phyloP scores from a whole-genome alignment of 2,329 filamentous ascomycete genomes.

The Paracoccidioides brasiliensis region DNA sequence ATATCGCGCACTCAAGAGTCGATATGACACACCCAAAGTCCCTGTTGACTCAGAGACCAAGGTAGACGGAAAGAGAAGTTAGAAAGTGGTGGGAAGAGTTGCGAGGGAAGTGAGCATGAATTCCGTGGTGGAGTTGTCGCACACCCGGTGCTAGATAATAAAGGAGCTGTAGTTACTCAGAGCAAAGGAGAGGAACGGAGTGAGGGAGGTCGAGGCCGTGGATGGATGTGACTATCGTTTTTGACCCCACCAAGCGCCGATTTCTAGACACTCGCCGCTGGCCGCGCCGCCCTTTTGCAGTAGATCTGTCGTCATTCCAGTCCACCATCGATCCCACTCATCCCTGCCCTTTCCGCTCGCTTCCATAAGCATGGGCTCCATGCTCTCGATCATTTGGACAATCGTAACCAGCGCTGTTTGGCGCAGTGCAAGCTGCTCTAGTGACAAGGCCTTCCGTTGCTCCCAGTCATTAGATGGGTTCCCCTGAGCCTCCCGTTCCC shows the following conservation, averaged over 20 bases:
- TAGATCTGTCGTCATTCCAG: conserved; percentile 73
- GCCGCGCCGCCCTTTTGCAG: conserved; percentile 64
- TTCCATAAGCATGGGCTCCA: conserved; percentile 72
- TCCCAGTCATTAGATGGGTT: conserved; percentile 18
- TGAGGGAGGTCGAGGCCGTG: neutral
- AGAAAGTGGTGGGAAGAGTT: neutral
- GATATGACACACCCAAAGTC: conserved; percentile 47
- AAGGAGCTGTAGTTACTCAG: neutral
- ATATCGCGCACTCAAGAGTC: conserved; percentile 71
- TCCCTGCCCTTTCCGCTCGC: conserved; percentile 76
- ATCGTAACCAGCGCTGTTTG: conserved; percentile 70
- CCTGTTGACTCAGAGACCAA: conserved; percentile 10
- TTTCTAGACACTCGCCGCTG: conserved; percentile 70
- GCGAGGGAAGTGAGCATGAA: neutral
- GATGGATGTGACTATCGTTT: conserved; percentile 32
- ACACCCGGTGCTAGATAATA: neutral
- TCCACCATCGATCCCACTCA: conserved; percentile 85
- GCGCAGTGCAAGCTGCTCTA: conserved; percentile 59
- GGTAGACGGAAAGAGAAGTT: conserved; percentile 7
- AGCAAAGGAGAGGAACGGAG: neutral
- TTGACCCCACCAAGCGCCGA: conserved; percentile 52
- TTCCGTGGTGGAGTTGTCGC: neutral
- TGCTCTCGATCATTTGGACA: conserved; percentile 68
- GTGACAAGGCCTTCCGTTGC: conserved; percentile 41
- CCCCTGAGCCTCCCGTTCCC: conserved; percentile 57